Conservation (phyloP, 192 early-diverging fungal genomes). For the Mortierella claussenii region DNA sequence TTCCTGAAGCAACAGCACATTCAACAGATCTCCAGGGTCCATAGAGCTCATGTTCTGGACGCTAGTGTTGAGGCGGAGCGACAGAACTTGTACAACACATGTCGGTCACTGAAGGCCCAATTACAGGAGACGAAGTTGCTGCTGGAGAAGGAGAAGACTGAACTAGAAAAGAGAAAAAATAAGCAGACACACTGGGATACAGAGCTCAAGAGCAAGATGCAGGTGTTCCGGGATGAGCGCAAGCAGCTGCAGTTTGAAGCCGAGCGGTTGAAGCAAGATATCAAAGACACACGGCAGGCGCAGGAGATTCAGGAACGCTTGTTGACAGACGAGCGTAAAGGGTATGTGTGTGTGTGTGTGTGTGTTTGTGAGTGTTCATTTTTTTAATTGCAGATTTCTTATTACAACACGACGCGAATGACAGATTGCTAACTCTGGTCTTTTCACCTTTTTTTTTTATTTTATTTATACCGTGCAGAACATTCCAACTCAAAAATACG, state of each 20-base stretch:
- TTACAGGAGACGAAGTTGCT: slow-evolving; percentile 53
- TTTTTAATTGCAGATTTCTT: too few relatives aligned
- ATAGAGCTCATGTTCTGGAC: slow-evolving; percentile 66
- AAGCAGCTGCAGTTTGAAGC: slow-evolving; percentile 58
- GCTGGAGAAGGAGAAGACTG: slow-evolving; percentile 59
- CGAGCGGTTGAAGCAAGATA: slow-evolving; percentile 50
- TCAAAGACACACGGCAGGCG: slow-evolving; percentile 51
- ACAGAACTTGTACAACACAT: slow-evolving; percentile 63
- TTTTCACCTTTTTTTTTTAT: not conserved
- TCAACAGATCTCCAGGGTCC: slow-evolving; percentile 67
- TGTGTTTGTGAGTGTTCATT: too few relatives aligned
- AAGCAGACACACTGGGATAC: slow-evolving; percentile 68
- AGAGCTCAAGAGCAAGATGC: slow-evolving; percentile 58
- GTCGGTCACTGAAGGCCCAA: slow-evolving; percentile 57
- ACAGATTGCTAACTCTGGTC: too few relatives aligned
- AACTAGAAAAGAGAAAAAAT: slow-evolving; percentile 55
- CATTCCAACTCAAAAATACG: slow-evolving; percentile 58
- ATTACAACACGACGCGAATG: too few relatives aligned
- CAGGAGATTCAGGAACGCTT: slow-evolving; percentile 36
- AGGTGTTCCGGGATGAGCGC: slow-evolving; percentile 58
- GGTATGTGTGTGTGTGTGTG: too few relatives aligned
- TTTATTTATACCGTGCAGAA: slow-evolving; percentile 17
- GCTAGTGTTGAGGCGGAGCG: slow-evolving; percentile 63
- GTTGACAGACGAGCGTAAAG: slow-evolving; percentile 41
- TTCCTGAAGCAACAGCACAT: slow-evolving; percentile 70